A percentile compares a stretch with the other conserved stretches of the same genome.
phyloP scores from a whole-genome alignment of 371 early-diverging fungal genomes.

The Haplosporangium sp. region DNA sequence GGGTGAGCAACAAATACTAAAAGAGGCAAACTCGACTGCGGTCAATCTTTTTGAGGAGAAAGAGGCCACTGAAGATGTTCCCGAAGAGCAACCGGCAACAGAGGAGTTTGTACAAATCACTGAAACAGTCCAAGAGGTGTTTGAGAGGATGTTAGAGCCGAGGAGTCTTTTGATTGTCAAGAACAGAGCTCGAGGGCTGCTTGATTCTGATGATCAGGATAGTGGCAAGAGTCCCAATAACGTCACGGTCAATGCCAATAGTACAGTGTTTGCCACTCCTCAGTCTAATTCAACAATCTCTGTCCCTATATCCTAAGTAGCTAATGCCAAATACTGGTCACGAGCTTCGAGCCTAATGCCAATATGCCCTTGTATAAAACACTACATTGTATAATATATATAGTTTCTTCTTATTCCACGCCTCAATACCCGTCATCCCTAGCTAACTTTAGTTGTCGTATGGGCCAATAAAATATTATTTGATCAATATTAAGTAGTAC shows the following conservation, averaged over 20 bases:
- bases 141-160: conserved; percentile 54
- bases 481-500: neutral
- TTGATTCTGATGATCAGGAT: conserved; percentile 25
- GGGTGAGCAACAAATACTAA: conserved; percentile 2
- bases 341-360: neutral
- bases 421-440: neutral
- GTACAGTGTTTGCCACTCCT: neutral
- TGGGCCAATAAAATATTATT: no score
- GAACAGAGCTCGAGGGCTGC: conserved; percentile 45
- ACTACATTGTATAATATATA: neutral
- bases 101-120: conserved; percentile 25
- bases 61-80: neutral
- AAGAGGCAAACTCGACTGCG: neutral
- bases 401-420: neutral
- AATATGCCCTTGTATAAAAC: conserved; percentile 1
- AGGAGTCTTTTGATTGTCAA: conserved; percentile 46
- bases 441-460: neutral
- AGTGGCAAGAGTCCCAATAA: neutral
- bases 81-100: neutral
- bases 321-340: neutral
- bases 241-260: neutral
- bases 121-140: conserved; percentile 46
- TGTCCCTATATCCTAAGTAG: neutral
- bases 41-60: neutral
- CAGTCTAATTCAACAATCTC: neutral